Conservation (phyloP, 768 basidiomycete species). For the Amanita inopinata region DNA sequence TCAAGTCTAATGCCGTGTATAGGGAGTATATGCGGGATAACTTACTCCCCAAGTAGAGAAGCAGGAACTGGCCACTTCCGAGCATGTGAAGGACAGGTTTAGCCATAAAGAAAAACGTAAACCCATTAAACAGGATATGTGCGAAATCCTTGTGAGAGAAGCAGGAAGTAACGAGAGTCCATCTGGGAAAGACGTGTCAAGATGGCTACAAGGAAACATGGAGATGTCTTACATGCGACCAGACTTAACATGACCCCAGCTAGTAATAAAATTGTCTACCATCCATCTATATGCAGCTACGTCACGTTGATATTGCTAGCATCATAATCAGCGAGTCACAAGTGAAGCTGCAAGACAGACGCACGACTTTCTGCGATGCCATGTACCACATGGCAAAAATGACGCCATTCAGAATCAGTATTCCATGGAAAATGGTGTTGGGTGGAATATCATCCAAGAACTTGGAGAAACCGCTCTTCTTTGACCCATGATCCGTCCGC, state of each 20-base stretch:
- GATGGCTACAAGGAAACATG: not conserved
- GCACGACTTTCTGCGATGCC: slow-evolving; percentile 28
- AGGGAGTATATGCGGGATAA: not conserved
- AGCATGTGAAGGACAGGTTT: slow-evolving; percentile 50
- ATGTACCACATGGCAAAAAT: slow-evolving; percentile 55
- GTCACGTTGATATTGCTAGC: slow-evolving; percentile 24
- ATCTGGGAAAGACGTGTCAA: slow-evolving; percentile 32
- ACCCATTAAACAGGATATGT: slow-evolving; percentile 70
- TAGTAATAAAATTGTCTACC: slow-evolving; percentile 52
- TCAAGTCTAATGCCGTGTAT: slow-evolving; percentile 4
- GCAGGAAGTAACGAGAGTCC: slow-evolving; percentile 60
- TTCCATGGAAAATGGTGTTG: slow-evolving; percentile 46
- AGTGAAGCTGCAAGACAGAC: slow-evolving; percentile 9
- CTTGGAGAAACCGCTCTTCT: slow-evolving; percentile 15
- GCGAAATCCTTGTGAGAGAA: slow-evolving; percentile 59
- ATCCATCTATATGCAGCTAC: slow-evolving; percentile 35
- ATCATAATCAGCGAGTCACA: slow-evolving; percentile 17
- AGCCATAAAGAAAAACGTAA: slow-evolving; percentile 73
- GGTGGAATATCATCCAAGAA: slow-evolving; percentile 47
- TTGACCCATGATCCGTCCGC: not conserved
- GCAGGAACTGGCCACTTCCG: slow-evolving; percentile 57
- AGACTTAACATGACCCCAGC: slow-evolving; percentile 45
- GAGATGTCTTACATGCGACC: slow-evolving; percentile 52
- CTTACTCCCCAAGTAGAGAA: slow-evolving; percentile 63
- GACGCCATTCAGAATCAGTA: slow-evolving; percentile 52